phyloP scores from a whole-genome alignment of 83 land plant species.

The Picea abies region DNA sequence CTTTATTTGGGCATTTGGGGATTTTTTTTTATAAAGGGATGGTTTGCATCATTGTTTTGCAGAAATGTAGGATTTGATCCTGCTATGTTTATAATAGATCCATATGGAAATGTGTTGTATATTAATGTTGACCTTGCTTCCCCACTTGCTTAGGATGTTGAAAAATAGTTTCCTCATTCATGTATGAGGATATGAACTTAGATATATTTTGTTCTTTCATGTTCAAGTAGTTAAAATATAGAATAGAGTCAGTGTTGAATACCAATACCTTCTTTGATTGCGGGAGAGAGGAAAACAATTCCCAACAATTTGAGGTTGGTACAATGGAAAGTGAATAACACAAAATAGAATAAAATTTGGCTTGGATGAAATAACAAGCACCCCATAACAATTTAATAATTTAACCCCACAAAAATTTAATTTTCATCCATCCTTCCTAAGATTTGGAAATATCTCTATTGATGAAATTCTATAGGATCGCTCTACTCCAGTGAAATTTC shows the following conservation, averaged over 20 bases:
- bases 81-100: conserved; percentile 79
- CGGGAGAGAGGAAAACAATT: conserved; percentile 93
- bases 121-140: conserved; percentile 92
- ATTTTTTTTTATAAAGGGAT: not conserved
- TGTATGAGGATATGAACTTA: conserved; percentile 58
- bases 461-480: too few relatives aligned
- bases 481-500: too few relatives aligned
- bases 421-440: too few relatives aligned
- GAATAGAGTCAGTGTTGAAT: not conserved
- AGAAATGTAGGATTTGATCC: conserved; percentile 99
- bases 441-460: too few relatives aligned
- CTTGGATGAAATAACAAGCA: too few relatives aligned
- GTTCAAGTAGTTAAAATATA: not conserved
- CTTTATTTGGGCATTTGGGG: too few relatives aligned
- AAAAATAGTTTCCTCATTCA: conserved; percentile 97
- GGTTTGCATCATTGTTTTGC: conserved; percentile 14
- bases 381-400: too few relatives aligned
- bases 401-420: too few relatives aligned
- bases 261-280: not conserved
- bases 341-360: conserved; percentile 61
- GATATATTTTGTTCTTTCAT: not conserved
- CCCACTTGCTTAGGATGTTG: conserved; percentile 97
- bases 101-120: conserved; percentile 96
- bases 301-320: conserved; percentile 83
- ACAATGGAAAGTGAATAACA: conserved; percentile 84